Evolutionary conservation across 495 filamentous ascomycete genomes (phyloP).

Genomic region (Aspergillus incahuasiensis): DNA sequence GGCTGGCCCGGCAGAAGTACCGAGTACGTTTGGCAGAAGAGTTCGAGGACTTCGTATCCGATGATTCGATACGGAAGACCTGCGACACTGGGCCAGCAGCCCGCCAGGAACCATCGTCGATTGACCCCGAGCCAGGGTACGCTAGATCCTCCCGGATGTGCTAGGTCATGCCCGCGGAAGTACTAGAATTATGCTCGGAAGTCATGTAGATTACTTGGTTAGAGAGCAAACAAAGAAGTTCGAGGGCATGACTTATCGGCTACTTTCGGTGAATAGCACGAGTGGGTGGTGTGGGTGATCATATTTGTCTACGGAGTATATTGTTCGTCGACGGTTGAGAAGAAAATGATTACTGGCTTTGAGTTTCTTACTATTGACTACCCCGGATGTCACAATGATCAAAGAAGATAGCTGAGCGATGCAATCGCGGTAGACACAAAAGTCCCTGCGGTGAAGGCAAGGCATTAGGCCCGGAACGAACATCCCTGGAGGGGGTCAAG

Average conservation of each 20-base stretch:
- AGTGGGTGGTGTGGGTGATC: not conserved
- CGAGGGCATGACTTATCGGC: too few species aligned
- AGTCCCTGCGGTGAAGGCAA: not conserved
- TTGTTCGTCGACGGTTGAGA: not conserved
- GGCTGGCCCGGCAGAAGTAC: not conserved
- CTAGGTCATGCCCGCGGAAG: not conserved
- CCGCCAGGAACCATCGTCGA: conserved; percentile 11
- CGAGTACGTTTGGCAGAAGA: not conserved
- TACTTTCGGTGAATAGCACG: not conserved
- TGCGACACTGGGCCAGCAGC: not conserved
- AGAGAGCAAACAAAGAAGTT: too few species aligned
- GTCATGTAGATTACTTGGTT: too few species aligned
- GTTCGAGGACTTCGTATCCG: not conserved
- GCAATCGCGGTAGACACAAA: conserved; percentile 4
- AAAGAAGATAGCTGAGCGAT: not conserved
- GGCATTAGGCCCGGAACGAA: not conserved
- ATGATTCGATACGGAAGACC: not conserved
- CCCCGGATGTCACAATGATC: not conserved
- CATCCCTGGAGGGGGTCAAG: conserved; percentile 5
- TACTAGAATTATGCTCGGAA: not conserved
- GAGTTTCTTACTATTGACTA: too few species aligned
- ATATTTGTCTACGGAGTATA: not conserved
- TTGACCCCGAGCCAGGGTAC: conserved; percentile 9
- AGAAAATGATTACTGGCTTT: too few species aligned
- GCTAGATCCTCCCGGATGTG: conserved; percentile 1